Conservation (phyloP, 768 basidiomycete species). For the Candolleomyces aberdarensis region DNA sequence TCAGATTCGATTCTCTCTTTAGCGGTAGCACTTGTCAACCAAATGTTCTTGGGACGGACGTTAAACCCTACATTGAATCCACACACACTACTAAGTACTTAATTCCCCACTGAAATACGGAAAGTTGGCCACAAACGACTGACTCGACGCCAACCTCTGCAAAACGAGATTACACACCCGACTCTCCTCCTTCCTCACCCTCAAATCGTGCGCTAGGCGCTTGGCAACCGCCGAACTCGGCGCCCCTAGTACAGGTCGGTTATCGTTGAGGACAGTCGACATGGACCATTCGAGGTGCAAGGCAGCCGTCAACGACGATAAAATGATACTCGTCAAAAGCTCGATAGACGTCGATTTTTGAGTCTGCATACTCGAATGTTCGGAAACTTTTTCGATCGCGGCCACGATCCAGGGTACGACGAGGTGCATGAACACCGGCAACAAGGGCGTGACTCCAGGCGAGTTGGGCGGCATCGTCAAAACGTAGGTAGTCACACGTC, state of each 20-base stretch:
- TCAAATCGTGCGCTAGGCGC: slow-evolving; percentile 61
- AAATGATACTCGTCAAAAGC: slow-evolving; percentile 60
- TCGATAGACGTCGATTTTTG: slow-evolving; percentile 58
- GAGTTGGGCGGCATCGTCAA: slow-evolving; percentile 51
- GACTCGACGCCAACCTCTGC: slow-evolving; percentile 58
- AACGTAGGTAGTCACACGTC: slow-evolving; percentile 65
- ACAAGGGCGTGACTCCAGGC: slow-evolving; percentile 49
- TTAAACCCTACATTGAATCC: no score
- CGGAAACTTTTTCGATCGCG: slow-evolving; percentile 50
- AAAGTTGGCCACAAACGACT: slow-evolving; percentile 71
- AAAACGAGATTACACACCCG: slow-evolving; percentile 50
- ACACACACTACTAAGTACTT: slow-evolving; percentile 5
- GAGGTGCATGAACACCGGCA: slow-evolving; percentile 71
- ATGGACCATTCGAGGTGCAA: slow-evolving; percentile 72
- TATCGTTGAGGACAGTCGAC: slow-evolving; percentile 47
- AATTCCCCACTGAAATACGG: slow-evolving; percentile 56
- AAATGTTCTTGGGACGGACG: no score
- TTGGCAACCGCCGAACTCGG: slow-evolving; percentile 62
- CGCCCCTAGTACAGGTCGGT: slow-evolving; percentile 49
- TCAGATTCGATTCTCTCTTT: no score
- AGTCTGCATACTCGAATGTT: slow-evolving; percentile 51
- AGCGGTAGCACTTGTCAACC: no score
- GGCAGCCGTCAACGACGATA: slow-evolving; percentile 63
- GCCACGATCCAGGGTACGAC: slow-evolving; percentile 61
- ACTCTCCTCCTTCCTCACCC: slow-evolving; percentile 41